These are phyloP conservation scores for Paecilomyces dactylethromorphus DNA, from an alignment of 2,329 filamentous ascomycete species.

Conservation along the genomic window DNA sequence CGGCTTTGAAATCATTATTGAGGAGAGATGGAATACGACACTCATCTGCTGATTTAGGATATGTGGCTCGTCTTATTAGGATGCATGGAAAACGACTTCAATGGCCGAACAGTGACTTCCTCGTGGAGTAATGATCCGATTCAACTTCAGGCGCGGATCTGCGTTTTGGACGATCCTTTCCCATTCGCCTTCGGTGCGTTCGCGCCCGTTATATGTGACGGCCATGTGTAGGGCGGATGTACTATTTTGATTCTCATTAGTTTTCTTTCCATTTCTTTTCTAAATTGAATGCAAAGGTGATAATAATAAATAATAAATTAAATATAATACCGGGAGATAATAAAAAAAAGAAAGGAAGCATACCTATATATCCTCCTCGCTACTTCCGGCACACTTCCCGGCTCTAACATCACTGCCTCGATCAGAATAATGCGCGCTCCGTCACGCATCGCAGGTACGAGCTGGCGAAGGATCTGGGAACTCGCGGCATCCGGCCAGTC, in stretches of 20 bases:
- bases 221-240: background rate
- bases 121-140: background rate
- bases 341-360: background rate
- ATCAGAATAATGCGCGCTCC: conserved; percentile 14
- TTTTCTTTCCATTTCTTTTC: background rate
- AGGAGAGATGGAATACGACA: too few relatives aligned
- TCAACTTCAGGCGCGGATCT: background rate
- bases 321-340: background rate
- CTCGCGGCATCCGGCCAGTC: conserved; percentile 17
- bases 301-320: too few relatives aligned
- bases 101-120: background rate
- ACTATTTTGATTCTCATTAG: background rate
- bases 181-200: background rate
- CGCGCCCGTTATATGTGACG: background rate
- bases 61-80: too few relatives aligned
- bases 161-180: background rate
- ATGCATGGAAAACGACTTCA: background rate
- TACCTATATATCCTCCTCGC: background rate
- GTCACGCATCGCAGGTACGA: conserved; percentile 13
- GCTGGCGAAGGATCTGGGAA: conserved; percentile 11
- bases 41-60: too few relatives aligned
- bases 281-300: too few relatives aligned
- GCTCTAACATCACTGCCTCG: conserved; percentile 17
- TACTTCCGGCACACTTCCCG: background rate
- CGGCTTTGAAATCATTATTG: too few relatives aligned